These are phyloP conservation scores for Xerocomus minutiporus DNA, from an alignment of 1,284 basidiomycete genomes.

Conservation along the genomic window DNA sequence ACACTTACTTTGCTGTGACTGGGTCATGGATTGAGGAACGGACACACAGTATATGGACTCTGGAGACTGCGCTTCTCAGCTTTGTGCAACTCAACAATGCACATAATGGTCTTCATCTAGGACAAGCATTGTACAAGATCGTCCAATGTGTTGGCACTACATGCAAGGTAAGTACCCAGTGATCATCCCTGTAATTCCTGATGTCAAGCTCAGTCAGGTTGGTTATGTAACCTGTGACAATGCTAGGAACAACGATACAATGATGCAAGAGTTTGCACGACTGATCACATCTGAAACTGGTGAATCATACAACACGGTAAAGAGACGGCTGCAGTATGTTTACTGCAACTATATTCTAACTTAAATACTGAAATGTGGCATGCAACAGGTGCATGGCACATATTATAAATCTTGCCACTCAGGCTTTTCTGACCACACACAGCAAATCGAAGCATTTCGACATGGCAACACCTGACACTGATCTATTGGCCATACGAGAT, in stretches of 20 bases:
- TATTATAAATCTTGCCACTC: not conserved
- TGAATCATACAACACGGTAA: not conserved
- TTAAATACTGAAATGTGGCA: no score
- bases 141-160: not conserved
- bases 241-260: not conserved
- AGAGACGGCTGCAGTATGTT: not conserved
- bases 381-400: not conserved
- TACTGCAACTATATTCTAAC: not conserved
- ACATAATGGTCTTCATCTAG: not conserved
- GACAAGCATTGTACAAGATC: not conserved
- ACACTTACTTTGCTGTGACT: not conserved
- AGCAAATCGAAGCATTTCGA: constrained; percentile 7
- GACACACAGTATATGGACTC: not conserved
- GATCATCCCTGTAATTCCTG: not conserved
- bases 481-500: no score
- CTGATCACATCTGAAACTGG: not conserved
- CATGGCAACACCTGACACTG: not conserved
- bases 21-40: not conserved
- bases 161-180: not conserved
- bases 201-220: not conserved
- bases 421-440: not conserved
- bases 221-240: no score
- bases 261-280: not conserved
- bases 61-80: not conserved
- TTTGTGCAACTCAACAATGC: not conserved